Evolutionary conservation across 176 grass and related monocot genomes (phyloP).

Genomic region (Eleusine indica): DNA sequence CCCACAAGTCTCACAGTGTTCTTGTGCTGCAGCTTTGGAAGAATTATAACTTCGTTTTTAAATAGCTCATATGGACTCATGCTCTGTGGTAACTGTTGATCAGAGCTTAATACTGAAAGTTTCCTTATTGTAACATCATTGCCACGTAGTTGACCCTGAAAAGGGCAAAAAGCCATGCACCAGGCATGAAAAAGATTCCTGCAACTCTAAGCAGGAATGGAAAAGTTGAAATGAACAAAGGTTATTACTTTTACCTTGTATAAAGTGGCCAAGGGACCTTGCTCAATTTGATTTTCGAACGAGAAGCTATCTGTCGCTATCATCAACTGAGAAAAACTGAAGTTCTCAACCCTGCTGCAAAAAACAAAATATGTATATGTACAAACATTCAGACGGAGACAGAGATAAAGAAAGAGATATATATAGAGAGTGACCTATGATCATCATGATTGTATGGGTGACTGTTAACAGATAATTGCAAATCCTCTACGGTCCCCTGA

Average conservation of each 20-base stretch:
- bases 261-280: neutral
- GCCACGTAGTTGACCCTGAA: conserved; percentile 31
- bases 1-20: conserved; percentile 25
- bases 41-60: conserved; percentile 10
- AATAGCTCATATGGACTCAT: conserved; percentile 17
- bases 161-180: neutral
- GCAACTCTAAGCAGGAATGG: no score
- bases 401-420: neutral
- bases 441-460: neutral
- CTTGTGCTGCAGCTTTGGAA: conserved; percentile 18
- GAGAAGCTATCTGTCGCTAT: conserved; percentile 7
- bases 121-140: conserved; percentile 5
- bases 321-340: neutral
- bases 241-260: neutral
- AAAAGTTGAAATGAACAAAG: neutral
- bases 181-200: no score
- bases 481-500: neutral
- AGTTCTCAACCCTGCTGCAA: neutral
- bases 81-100: neutral
- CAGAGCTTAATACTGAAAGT: neutral
- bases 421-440: neutral
- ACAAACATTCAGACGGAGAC: no score
- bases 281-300: neutral
- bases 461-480: neutral
- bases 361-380: no score